phyloP scores from a whole-genome alignment of 2,329 filamentous ascomycete species.

The Trichoderma oligosporum region DNA sequence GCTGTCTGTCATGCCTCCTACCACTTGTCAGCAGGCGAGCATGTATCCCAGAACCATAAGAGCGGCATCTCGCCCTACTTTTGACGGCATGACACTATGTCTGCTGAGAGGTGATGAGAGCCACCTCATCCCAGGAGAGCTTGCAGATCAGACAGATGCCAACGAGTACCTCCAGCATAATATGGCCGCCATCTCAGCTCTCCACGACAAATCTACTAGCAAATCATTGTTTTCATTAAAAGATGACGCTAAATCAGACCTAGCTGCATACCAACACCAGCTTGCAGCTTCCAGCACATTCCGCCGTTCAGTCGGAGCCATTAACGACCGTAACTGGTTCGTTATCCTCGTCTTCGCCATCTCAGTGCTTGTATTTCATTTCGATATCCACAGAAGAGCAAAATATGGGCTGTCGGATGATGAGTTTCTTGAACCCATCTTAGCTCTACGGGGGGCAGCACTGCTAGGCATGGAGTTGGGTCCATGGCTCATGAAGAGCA shows the following conservation, averaged over 20 bases:
- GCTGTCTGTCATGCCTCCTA: not conserved
- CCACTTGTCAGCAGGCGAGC: not conserved
- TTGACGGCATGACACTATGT: not conserved
- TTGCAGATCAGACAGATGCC: not conserved
- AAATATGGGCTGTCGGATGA: not conserved
- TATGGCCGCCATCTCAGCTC: not conserved
- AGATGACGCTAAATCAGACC: not conserved
- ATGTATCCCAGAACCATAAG: not conserved
- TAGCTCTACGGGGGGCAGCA: not conserved
- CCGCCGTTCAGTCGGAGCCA: not conserved
- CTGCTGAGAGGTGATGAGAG: not conserved
- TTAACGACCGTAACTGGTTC: conserved; percentile 12
- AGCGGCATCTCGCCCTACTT: not conserved
- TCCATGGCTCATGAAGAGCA: conserved; percentile 3
- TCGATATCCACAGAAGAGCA: conserved; percentile 14
- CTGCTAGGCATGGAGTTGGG: not conserved
- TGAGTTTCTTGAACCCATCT: not conserved
- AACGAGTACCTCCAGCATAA: conserved; percentile 1
- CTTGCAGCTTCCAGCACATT: not conserved
- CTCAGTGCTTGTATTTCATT: conserved; percentile 11
- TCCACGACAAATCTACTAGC: not conserved
- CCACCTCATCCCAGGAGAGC: not conserved
- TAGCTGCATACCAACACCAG: not conserved
- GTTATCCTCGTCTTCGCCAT: conserved; percentile 12
- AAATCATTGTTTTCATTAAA: not conserved